These are phyloP conservation scores for Hymenoscyphus linearis DNA, from an alignment of 2,329 filamentous ascomycete genomes.

Conservation along the genomic window DNA sequence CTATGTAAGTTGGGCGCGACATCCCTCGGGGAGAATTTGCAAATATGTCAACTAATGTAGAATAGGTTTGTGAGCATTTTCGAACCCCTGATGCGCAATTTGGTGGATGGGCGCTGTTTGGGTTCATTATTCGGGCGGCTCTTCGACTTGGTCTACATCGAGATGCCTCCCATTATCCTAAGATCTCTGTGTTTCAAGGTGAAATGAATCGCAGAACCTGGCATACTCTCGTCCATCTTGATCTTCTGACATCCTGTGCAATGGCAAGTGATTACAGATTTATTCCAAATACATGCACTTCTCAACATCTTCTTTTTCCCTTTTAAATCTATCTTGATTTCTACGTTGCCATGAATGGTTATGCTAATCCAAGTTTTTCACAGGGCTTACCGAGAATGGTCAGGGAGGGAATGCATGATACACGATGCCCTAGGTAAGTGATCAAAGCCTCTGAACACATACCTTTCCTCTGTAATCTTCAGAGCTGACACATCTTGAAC, in stretches of 20 bases:
- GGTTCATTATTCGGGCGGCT: constrained; percentile 47
- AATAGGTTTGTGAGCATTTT: constrained; percentile 44
- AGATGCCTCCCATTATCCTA: constrained; percentile 44
- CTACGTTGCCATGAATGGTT: too few species aligned
- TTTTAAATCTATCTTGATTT: too few species aligned
- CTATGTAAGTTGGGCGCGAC: constrained; percentile 19
- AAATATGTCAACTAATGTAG: neutral
- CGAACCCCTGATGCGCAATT: constrained; percentile 46
- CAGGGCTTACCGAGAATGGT: constrained; percentile 61
- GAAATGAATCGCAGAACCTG: constrained; percentile 60
- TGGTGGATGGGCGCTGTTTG: constrained; percentile 48
- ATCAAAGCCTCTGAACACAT: too few species aligned
- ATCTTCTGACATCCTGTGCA: constrained; percentile 61
- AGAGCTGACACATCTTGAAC: too few species aligned
- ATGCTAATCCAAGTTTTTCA: too few species aligned
- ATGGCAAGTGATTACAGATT: constrained; percentile 30
- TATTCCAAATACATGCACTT: too few species aligned
- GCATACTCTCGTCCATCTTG: constrained; percentile 51
- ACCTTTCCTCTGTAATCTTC: too few species aligned
- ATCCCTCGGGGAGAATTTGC: neutral
- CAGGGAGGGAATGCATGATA: constrained; percentile 57
- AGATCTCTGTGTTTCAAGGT: constrained; percentile 46
- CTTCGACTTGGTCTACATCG: constrained; percentile 54
- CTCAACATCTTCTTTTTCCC: too few species aligned
- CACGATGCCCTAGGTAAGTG: constrained; percentile 41